A percentile compares a stretch with the other conserved stretches of the same genome.
phyloP scores from a whole-genome alignment of 2,329 filamentous ascomycete genomes.

The Colletotrichum somersetense region DNA sequence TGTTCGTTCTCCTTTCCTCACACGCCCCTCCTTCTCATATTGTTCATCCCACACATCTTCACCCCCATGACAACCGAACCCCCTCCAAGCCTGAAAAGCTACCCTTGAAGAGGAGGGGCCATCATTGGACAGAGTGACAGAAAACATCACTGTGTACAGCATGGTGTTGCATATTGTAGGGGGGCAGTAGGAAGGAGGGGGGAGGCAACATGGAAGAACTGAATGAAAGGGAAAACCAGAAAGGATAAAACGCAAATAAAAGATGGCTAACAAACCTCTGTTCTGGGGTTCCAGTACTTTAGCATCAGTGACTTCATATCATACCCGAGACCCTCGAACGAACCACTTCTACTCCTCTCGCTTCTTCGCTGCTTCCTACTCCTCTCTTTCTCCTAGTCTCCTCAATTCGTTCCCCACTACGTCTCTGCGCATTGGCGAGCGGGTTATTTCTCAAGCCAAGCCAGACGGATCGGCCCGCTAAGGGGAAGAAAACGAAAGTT shows the following conservation, averaged over 20 bases:
- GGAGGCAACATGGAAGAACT: slow-evolving; percentile 7
- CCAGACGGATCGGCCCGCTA: slow-evolving; percentile 36
- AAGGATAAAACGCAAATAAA: slow-evolving; percentile 38
- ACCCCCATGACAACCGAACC: slow-evolving; percentile 21
- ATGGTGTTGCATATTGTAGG: slow-evolving; percentile 39
- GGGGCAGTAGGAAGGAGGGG: slow-evolving; percentile 26
- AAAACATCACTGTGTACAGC: slow-evolving; percentile 32
- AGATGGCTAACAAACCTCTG: slow-evolving; percentile 41
- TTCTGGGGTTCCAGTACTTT: slow-evolving; percentile 9
- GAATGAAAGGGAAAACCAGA: slow-evolving; percentile 10
- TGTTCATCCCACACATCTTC: slow-evolving; percentile 33
- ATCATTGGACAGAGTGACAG: slow-evolving; percentile 37
- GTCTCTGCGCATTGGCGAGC: slow-evolving; percentile 22
- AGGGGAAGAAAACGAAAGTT: slow-evolving; percentile 9
- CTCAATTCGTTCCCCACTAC: slow-evolving; percentile 37
- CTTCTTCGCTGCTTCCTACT: slow-evolving; percentile 21
- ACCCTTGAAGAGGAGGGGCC: slow-evolving; percentile 31
- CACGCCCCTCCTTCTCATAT: slow-evolving; percentile 18
- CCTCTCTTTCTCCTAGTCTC: slow-evolving; percentile 19
- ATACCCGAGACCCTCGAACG: slow-evolving; percentile 34
- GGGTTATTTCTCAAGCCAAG: slow-evolving; percentile 27
- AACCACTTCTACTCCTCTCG: slow-evolving; percentile 40
- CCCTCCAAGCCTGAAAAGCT: slow-evolving; percentile 16
- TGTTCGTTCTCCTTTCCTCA: slow-evolving; percentile 18
- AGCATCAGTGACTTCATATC: slow-evolving; percentile 39